Evolutionary conservation across 1,139 yeast species (phyloP), one percentile per base, ranked within the genome.

Genomic region (Zygosaccharomyces sapae): DNA sequence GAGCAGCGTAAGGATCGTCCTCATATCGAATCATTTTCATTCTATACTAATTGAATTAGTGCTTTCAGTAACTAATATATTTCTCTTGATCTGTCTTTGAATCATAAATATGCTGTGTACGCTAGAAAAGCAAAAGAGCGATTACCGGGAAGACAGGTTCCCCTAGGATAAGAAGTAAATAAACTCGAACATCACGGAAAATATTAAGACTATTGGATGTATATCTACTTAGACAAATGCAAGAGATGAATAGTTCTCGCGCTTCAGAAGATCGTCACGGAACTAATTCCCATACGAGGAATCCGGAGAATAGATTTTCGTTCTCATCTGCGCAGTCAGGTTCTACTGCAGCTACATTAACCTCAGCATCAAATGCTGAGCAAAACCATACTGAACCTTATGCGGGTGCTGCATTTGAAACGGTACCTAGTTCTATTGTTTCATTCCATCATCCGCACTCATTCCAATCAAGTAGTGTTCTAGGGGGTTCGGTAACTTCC

Each of bases 381-480:
- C 71, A 68, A 45, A 69, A 69, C 50, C 62, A 53, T 45, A 61
- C 69, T 40, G 97, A 90, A 65, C 83, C 88, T 70, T 90, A 78
- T 67, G 83, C 95, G 4, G 97, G 97, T 35, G 96, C 95, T 0
- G 87, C 88, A 0, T 81, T 90, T 4, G 96, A 86, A 58, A 80
- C 87, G 34, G 82, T 90, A 38, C 97, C 98, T 1, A 85, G 95
- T 20, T 86, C 97, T 0, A 85, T 88, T 55, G 80, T 95, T 1
- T 80, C 95, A 1, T 86, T 90, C 63, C 97, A 88, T 63, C 94
- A 86, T 58, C 69, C 77, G 64, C 69, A 61, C 61, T 58, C 65
- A 46, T 53, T 61, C 59, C 59, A 65, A 66, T 50, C 64, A 53
- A 61, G 69, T 61, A 57, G 44, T 45, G 47, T 59, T 44, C 40